Base-by-base conservation (phyloP, 2,329 filamentous ascomycete species). In the Leptographium procerum region DNA sequence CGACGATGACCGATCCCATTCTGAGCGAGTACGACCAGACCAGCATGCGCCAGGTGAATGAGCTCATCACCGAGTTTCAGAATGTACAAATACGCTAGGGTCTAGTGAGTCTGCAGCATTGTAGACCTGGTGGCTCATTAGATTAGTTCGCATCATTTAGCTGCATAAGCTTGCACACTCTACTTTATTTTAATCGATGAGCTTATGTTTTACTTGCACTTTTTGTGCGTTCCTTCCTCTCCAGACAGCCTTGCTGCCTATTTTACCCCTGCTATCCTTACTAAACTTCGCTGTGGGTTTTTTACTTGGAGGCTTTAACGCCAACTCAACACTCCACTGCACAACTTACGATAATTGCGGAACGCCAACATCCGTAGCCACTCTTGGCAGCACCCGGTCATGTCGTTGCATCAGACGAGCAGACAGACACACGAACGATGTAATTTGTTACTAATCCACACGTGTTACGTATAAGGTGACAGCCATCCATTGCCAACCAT, bases 21-120 rank as follows among this genome's bases (percentile, higher is more conserved):
- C 34, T 59, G 24, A 22, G 45, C 10, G 55, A 59, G 29, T 59
- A 59, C 28, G 57, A 59, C 57, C 52, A 59, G 45, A 59, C 57
- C 8, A 59, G 57, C 9, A 59, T 59, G 57, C 45, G 52, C 9
- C 57, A 59, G 24, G 57, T 59, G 33, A 59, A 55, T 24, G 57
- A 59, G 14, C 28, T 59, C 11, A 59, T 59, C 14, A 22, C 9
- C 1, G 52, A 55, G 33, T 59, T 59, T n/a, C 24, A 33, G 13
- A 34, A 59, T 55, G 52, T 54, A 16, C 33, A 33, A 10, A 40
- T 40, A 3, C 34, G 34, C 34, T 36, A 36, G 34, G n/a, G n/a
- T n/a, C n/a, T n/a, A n/a, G n/a, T n/a, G n/a, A n/a, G n/a, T n/a
- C n/a, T n/a, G n/a, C n/a, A n/a, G n/a, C n/a, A n/a, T n/a, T n/a